These are phyloP conservation scores for Russula sp. DNA, from an alignment of 768 basidiomycete genomes.

Conservation along the genomic window DNA sequence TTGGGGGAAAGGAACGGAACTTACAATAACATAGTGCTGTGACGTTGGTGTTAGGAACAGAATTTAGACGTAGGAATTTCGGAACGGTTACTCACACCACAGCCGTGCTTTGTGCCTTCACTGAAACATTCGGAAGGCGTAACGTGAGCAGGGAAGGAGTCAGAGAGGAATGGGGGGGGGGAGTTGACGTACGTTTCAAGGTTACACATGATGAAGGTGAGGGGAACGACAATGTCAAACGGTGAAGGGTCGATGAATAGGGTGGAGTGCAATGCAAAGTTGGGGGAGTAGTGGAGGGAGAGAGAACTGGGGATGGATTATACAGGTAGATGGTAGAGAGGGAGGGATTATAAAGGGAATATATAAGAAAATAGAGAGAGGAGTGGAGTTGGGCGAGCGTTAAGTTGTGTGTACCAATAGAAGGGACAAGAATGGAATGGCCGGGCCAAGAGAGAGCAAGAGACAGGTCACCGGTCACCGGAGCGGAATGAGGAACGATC, in stretches of 20 bases:
- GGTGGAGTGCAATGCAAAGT: slow-evolving; percentile 11
- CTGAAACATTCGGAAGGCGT: slow-evolving; percentile 36
- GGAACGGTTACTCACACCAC: slow-evolving; percentile 41
- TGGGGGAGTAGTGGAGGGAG: background rate
- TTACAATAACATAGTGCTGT: slow-evolving; percentile 65
- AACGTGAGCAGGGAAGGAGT: slow-evolving; percentile 20
- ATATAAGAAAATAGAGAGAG: slow-evolving; percentile 19
- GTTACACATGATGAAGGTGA: slow-evolving; percentile 32
- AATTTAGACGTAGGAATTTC: slow-evolving; percentile 26
- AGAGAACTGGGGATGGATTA: slow-evolving; percentile 12
- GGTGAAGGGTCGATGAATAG: slow-evolving; percentile 7
- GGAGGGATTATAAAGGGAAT: slow-evolving; percentile 20
- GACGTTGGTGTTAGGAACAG: slow-evolving; percentile 19
- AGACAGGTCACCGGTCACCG: background rate
- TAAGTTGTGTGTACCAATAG: background rate
- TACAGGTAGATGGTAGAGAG: slow-evolving; percentile 15
- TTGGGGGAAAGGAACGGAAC: slow-evolving; percentile 28
- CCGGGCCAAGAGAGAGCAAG: too few species aligned
- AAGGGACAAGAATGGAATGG: too few species aligned
- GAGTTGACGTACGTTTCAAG: slow-evolving; percentile 34
- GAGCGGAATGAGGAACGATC: background rate
- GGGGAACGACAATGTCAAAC: background rate
- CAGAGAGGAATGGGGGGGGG: slow-evolving; percentile 6
- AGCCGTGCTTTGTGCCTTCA: slow-evolving; percentile 70
- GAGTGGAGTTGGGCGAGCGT: slow-evolving; percentile 13